Base-by-base conservation (phyloP, 2,329 filamentous ascomycete genomes). In the Pyricularia pennisetigena region DNA sequence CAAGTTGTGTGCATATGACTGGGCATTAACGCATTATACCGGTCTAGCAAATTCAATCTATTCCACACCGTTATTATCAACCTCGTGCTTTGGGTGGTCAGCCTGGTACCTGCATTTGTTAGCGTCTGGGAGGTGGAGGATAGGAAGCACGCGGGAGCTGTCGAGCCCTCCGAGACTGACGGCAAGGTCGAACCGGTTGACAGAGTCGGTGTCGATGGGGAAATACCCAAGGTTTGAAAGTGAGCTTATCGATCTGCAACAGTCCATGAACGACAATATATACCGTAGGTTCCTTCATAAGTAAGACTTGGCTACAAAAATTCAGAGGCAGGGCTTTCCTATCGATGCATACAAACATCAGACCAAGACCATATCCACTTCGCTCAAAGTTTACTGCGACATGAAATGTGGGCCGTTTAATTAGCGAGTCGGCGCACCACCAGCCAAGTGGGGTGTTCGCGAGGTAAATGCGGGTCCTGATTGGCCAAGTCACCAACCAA, bases 61-160 rank as follows among this genome's bases (percentile, higher is more conserved):
- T 71, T 72, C n/a, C 72, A 72, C 67, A 73, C 72, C 23, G 70
- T 70, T 2, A 70, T 73, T 30, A 73, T 73, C 68, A 72, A 73
- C 35, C 69, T 72, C 20, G 69, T 72, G 14, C 69, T 73, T 30
- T 73, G 72, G 72, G 71, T 71, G 4, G 41, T 73, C 23, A 72
- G 71, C 57, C 61, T 73, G 57, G 68, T 72, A 24, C 72, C 72
- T 0, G 72, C 71, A 3, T 59, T 68, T 3, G 63, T 71, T 24
- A 68, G 71, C 1, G 69, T 73, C 63, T 73, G 71, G 71, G 69
- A 68, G 23, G 69, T 73, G 4, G 63, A 73, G 67, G 72, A 71
- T 41, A 61, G 49, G 67, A 68, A 65, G 54, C 2, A n/a, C n/a
- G 65, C 24, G 32, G 65, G n/a, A 26, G 20, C 57, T 3, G 7